Base-by-base conservation (phyloP, 73 alveolate genomes). In the Paramecium biaurelia region DNA sequence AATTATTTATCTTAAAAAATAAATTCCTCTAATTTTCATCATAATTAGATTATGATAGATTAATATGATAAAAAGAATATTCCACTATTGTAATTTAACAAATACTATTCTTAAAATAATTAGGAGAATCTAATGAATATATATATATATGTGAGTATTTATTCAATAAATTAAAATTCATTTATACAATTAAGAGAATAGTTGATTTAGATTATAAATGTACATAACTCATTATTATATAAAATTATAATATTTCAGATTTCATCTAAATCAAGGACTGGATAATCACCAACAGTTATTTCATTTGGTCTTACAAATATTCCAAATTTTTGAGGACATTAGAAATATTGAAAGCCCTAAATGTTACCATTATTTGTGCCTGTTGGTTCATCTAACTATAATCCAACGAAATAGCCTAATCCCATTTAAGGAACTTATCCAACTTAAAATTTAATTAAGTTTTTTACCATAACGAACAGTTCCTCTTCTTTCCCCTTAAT, bases 261-360 rank as follows among this genome's bases (percentile, higher is more conserved):
- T 79, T 89, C 94, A 70, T 89, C 94, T 43, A 89, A 18, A 86
- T 93, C 95, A 76, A 92, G 70, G 41, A 92, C 96, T 43, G 98
- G 97, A 86, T 92, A 95, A 93, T 95, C 93, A 4, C 97, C 98
- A 67, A 95, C 94, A 74, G 70, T 92, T 1, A 95, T 92, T 85
- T 95, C 93, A 93, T 95, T 94, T 63, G 98, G 98, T 92, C 98
- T 95, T 35, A 95, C 96, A 95, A 95, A 89, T 21, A 93, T 76
- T 24, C 98, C 98, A 92, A 82, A 95, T 93, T 95, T 95, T 85
- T 90, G 76, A 35, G 93, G 85, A 59, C 96, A 93, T 92, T 95
- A 93, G 94, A 95, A 95, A 90, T 95, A 95, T 86, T 92, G 88
- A 37, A 28, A 58, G 56, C 97, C 97, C 88, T 89, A 89, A 85